A percentile compares a stretch with the other conserved stretches of the same genome.
phyloP scores from a whole-genome alignment of 2,329 filamentous ascomycete species.

The Fusarium pininemorale region DNA sequence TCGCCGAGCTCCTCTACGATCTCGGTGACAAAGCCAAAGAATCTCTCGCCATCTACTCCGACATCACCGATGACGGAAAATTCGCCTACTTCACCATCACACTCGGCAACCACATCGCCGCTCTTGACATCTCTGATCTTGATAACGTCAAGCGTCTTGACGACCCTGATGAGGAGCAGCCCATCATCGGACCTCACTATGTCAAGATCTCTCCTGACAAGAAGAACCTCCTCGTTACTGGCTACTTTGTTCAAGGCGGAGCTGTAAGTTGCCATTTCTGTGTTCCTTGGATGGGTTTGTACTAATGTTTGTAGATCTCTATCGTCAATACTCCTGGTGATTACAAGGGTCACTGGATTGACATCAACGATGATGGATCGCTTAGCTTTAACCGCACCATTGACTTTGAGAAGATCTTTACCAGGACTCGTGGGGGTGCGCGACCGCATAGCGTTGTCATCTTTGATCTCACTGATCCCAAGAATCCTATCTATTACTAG shows the following conservation, averaged over 20 bases:
- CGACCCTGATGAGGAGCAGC: constrained; percentile 66
- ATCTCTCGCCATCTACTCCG: constrained; percentile 67
- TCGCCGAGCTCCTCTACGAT: constrained; percentile 66
- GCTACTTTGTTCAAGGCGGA: constrained; percentile 72
- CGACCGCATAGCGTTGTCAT: constrained; percentile 66
- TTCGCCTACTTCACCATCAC: constrained; percentile 69
- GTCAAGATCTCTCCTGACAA: constrained; percentile 71
- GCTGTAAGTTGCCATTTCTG: constrained; percentile 46
- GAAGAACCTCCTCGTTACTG: constrained; percentile 71
- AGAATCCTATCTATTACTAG: constrained; percentile 60
- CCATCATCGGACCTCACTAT: constrained; percentile 69
- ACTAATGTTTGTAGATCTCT: constrained; percentile 52
- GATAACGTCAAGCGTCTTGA: constrained; percentile 68
- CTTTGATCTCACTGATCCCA: constrained; percentile 64
- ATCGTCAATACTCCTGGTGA: constrained; percentile 69
- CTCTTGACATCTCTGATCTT: constrained; percentile 56
- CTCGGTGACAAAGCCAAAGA: constrained; percentile 65
- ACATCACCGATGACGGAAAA: constrained; percentile 66
- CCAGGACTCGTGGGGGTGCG: constrained; percentile 61
- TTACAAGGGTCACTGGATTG: constrained; percentile 70
- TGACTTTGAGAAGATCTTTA: constrained; percentile 64
- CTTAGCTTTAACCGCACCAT: constrained; percentile 68
- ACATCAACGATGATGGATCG: constrained; percentile 63
- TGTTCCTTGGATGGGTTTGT: neutral
- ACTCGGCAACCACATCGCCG: constrained; percentile 65